Conservation (phyloP, 768 basidiomycete species). For the Suillus luteus region DNA sequence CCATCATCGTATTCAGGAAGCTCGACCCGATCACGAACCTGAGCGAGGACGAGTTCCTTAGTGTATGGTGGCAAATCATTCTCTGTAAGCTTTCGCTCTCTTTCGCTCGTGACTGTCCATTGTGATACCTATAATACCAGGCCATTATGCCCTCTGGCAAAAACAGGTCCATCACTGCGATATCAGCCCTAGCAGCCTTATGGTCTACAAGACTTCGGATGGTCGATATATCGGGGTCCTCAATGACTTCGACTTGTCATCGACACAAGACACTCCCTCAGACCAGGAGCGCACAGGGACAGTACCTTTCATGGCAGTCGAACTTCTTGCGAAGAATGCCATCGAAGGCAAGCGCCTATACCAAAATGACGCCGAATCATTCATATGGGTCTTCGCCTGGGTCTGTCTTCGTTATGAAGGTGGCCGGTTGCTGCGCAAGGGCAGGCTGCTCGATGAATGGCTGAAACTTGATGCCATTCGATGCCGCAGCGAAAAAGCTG, state of each 20-base stretch:
- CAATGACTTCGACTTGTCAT: conserved; percentile 15
- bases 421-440: neutral
- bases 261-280: neutral
- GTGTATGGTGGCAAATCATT: conserved; percentile 13
- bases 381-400: conserved; percentile 7
- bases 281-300: conserved; percentile 14
- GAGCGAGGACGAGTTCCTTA: neutral
- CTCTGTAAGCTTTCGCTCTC: neutral
- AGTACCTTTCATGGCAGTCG: conserved; percentile 13
- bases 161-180: conserved; percentile 6
- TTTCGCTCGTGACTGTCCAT: neutral
- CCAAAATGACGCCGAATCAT: neutral
- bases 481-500: neutral
- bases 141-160: conserved; percentile 10
- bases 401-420: neutral
- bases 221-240: conserved; percentile 11
- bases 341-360: conserved; percentile 2
- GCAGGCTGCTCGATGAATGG: neutral
- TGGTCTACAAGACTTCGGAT: conserved; percentile 4
- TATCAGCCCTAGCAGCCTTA: conserved; percentile 10
- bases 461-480: neutral
- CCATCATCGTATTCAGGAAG: conserved; percentile 5
- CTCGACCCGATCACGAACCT: conserved; percentile 10
- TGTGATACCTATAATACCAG: neutral
- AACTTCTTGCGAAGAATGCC: neutral